Percentiles rank a stretch among this genome's conserved stretches.
Conservation (phyloP, 2,329 filamentous ascomycete species). For the Onygenales sp. region DNA sequence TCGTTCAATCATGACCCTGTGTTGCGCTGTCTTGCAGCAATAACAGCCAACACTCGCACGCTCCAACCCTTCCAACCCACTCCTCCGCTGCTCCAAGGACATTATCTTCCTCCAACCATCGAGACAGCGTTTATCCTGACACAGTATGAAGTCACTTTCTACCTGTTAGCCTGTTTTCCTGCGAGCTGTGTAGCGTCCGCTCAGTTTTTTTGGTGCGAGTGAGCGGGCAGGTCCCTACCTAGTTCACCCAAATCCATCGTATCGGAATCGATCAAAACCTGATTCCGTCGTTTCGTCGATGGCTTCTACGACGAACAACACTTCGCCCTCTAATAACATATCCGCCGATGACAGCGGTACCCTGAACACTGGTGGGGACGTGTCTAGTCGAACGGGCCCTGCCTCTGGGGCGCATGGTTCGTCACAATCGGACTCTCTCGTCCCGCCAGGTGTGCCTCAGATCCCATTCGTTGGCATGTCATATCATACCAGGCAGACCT, state of each 20-base stretch:
- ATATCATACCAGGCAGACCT: slow-evolving; percentile 9
- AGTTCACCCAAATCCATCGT: neutral
- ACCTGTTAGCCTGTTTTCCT: neutral
- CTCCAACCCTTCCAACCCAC: neutral
- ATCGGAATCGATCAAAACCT: neutral
- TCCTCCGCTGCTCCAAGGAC: neutral
- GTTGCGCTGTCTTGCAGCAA: neutral
- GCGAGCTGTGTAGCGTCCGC: neutral
- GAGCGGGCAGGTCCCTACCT: slow-evolving; percentile 3
- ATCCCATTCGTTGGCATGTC: neutral
- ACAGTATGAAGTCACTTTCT: neutral
- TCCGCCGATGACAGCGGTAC: neutral
- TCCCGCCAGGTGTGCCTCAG: neutral
- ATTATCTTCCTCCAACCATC: neutral
- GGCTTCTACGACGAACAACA: neutral
- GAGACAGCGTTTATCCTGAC: neutral
- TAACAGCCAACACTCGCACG: neutral
- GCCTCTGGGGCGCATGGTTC: neutral
- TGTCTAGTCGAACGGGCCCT: neutral
- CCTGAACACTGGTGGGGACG: neutral
- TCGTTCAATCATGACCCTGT: neutral
- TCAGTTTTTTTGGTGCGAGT: neutral
- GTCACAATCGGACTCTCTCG: neutral
- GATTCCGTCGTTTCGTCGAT: neutral
- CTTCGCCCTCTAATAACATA: neutral